Evolutionary conservation across 2,329 filamentous ascomycete species (phyloP).

Genomic region (Phoma sp.): DNA sequence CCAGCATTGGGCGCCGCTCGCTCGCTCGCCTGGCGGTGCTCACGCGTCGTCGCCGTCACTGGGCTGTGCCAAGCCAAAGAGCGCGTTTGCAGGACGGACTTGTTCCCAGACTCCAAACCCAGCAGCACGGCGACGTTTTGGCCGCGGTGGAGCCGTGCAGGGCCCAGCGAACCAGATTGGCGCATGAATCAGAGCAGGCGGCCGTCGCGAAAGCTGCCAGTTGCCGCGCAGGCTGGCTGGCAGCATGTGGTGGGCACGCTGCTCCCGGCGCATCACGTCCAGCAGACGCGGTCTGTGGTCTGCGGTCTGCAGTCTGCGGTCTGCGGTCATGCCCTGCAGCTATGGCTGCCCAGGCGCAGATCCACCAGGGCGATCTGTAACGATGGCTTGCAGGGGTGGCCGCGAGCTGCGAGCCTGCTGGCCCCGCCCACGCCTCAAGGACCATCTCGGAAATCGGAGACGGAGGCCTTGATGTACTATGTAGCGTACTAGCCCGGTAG

Average conservation of each 20-base stretch:
- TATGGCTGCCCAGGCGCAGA: conserved; percentile 41
- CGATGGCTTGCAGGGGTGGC: conserved; percentile 38
- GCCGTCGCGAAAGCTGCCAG: not conserved
- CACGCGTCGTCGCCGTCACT: conserved; percentile 1
- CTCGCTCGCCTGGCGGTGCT: not conserved
- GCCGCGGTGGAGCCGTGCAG: conserved; percentile 31
- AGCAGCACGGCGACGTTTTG: conserved; percentile 27
- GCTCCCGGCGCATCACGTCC: not conserved
- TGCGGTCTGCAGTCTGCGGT: too few relatives aligned
- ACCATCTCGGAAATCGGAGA: conserved; percentile 46
- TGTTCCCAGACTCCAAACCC: conserved; percentile 19
- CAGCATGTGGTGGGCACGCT: conserved; percentile 13
- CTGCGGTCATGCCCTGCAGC: conserved; percentile 39
- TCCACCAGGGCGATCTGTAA: conserved; percentile 48
- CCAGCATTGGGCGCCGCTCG: not conserved
- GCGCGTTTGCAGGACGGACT: conserved; percentile 23
- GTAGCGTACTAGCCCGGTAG: too few relatives aligned
- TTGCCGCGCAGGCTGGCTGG: conserved; percentile 3
- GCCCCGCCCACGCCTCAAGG: conserved; percentile 32
- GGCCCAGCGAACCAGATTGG: conserved; percentile 18
- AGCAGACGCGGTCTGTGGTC: conserved; percentile 11
- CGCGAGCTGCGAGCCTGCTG: conserved; percentile 26
- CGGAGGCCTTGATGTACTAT: conserved; percentile 28
- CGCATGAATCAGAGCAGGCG: not conserved
- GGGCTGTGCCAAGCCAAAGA: conserved; percentile 9